Conservation (phyloP, 2,329 filamentous ascomycete genomes). For the Fusarium redolens region DNA sequence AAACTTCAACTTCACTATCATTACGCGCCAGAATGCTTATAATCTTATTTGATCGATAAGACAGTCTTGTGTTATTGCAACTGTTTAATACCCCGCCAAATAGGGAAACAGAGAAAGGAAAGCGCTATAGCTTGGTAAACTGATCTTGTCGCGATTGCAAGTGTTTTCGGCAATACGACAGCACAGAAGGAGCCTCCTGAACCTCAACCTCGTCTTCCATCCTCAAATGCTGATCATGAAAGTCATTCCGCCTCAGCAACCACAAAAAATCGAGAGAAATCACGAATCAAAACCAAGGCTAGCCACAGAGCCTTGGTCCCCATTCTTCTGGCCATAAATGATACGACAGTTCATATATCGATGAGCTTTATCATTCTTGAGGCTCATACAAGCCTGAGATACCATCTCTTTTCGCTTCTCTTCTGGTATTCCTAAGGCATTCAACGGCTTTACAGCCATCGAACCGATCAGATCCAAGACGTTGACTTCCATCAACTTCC, state of each 20-base stretch:
- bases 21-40: not conserved
- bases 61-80: not conserved
- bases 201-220: not conserved
- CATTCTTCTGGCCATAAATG: slow-evolving; percentile 57
- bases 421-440: slow-evolving; percentile 50
- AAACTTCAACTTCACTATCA: not conserved
- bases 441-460: slow-evolving; percentile 55
- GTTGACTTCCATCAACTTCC: slow-evolving; percentile 58
- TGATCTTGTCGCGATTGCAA: not conserved
- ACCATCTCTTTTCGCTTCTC: slow-evolving; percentile 51
- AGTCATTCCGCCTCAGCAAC: not conserved
- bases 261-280: not conserved
- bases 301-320: not conserved
- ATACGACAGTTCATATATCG: slow-evolving; percentile 58
- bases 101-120: not conserved
- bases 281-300: not conserved
- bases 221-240: not conserved
- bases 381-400: slow-evolving; percentile 46
- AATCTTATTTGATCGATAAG: not conserved
- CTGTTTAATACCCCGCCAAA: not conserved
- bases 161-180: not conserved
- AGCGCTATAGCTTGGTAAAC: not conserved
- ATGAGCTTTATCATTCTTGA: slow-evolving; percentile 53
- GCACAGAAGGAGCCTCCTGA: not conserved
- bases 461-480: slow-evolving; percentile 56